Conservation (phyloP, 2,329 filamentous ascomycete genomes). For the Diaporthe australafricana region DNA sequence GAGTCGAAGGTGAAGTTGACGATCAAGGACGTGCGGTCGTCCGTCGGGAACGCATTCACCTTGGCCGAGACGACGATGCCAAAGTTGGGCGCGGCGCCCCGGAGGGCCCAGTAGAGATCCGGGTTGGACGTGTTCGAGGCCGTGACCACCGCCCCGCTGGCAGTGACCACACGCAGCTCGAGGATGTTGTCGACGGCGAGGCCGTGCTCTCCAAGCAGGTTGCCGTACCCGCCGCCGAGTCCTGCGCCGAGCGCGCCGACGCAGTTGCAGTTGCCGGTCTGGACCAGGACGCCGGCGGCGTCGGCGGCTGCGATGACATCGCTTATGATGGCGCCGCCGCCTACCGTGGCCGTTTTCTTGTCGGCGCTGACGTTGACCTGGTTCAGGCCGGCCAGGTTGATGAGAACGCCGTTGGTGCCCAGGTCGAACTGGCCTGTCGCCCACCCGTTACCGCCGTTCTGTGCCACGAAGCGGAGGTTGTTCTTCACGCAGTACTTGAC, state of each 20-base stretch:
- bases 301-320: conserved; percentile 42
- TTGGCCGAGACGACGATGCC: conserved; percentile 64
- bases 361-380: conserved; percentile 39
- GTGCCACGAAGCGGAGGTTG: conserved; percentile 41
- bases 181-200: conserved; percentile 28
- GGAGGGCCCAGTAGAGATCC: conserved; percentile 68
- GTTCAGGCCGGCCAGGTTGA: conserved; percentile 42
- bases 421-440: conserved; percentile 39
- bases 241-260: conserved; percentile 34
- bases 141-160: conserved; percentile 5
- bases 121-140: conserved; percentile 47
- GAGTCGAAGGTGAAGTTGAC: conserved; percentile 52
- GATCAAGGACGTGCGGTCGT: conserved; percentile 53
- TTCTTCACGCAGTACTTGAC: conserved; percentile 29
- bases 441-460: conserved; percentile 43
- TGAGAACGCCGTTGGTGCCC: conserved; percentile 38
- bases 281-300: conserved; percentile 39
- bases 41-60: conserved; percentile 55
- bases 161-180: conserved; percentile 11
- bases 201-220: conserved; percentile 6
- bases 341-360: conserved; percentile 41
- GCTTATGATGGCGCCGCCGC: conserved; percentile 41
- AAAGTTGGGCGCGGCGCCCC: conserved; percentile 69
- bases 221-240: conserved; percentile 42
- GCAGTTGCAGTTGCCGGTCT: conserved; percentile 36